Evolutionary conservation across 1,284 basidiomycete genomes (phyloP), one percentile per base, ranked within the genome.

Genomic region (Coriolopsis trogii): DNA sequence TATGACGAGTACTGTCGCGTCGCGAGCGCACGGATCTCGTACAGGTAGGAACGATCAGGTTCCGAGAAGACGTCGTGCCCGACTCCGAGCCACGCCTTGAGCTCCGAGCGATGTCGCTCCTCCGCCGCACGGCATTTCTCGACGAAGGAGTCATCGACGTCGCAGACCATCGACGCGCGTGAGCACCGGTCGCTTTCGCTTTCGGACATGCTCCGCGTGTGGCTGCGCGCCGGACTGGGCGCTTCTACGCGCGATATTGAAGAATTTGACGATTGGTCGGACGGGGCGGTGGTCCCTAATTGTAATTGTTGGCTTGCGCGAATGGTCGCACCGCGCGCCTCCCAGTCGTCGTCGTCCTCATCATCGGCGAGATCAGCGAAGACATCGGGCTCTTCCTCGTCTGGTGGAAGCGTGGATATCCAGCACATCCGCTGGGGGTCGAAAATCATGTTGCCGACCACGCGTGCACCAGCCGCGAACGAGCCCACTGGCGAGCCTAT

Each of bases 371-470:
- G 80, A 56, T 89, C 89, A 39, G 90, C 94, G 68, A 95, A 95
- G 13, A 95, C 89, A 65, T 97, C 94, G 12, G 91, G 89, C 67
- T 96, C 94, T 34, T 95, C 93, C 63, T 96, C 93, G 53, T 95
- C 95, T 7, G 90, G 86, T 3, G 87, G 78, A 39, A 89, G 73
- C 41, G 82, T 89, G 46, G 87, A 92, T 63, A 95, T 84, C 95
- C 95, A 98, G 64, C 91, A 91, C 93, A 98, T 97, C 34, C 85
- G 83, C 45, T 84, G 68, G 1, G 96, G 94, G 73, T 98, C 95
- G 64, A 98, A 98, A 43, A 94, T 84, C 95, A 98, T 98, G 74
- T 95, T 94, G 45, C 95, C 95, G 12, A 98, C 95, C 63, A 95
- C 85, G 47, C 92, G 82, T 40, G 88, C 84, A 51, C 89, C 85